Base-by-base conservation (phyloP, 192 early-diverging fungal species). In the Lobosporangium transversale region DNA sequence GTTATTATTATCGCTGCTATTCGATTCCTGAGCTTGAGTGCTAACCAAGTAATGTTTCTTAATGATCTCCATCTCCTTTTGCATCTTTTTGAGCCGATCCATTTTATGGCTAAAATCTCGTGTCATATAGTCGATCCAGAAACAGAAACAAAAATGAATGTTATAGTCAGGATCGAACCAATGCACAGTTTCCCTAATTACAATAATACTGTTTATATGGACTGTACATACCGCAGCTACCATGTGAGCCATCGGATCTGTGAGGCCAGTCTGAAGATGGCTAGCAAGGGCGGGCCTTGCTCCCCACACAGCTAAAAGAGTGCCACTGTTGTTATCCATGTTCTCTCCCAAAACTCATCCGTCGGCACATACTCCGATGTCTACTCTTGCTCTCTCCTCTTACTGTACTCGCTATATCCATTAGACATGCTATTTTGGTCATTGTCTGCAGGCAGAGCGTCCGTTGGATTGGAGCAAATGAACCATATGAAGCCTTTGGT, bases 361-460 rank as follows among this genome's bases (percentile, higher is more conserved):
- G 30, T 10, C 59, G 53, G 14, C 59, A 37, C 15, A 42, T 45
- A 17, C 54, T 63, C 32, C 35, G 51, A 14, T 57, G 57, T 12
- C 14, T 43, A 20, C 62, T 45, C 18, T 30, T 42, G 32, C 52
- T 42, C 37, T 53, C 17, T 24, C 42, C 52, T 32, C 62, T 23
- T 45, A 3, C 1, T 15, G 29, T 43, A 4, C 11, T 23, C 8
- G 43, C 23, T 57, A n/a, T 37, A 4, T n/a, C n/a, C n/a, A n/a
- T n/a, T n/a, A n/a, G n/a, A n/a, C n/a, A n/a, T n/a, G n/a, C n/a
- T n/a, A n/a, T n/a, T n/a, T n/a, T n/a, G n/a, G n/a, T n/a, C n/a
- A n/a, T n/a, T n/a, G n/a, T n/a, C n/a, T n/a, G n/a, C n/a, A n/a
- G n/a, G n/a, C n/a, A n/a, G n/a, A n/a, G n/a, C n/a, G n/a, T n/a